Percentiles rank a stretch among this genome's conserved stretches.
These are phyloP conservation scores for Cinnamomum micranthum DNA, from an alignment of 164 flowering plant species.

Conservation along the genomic window DNA sequence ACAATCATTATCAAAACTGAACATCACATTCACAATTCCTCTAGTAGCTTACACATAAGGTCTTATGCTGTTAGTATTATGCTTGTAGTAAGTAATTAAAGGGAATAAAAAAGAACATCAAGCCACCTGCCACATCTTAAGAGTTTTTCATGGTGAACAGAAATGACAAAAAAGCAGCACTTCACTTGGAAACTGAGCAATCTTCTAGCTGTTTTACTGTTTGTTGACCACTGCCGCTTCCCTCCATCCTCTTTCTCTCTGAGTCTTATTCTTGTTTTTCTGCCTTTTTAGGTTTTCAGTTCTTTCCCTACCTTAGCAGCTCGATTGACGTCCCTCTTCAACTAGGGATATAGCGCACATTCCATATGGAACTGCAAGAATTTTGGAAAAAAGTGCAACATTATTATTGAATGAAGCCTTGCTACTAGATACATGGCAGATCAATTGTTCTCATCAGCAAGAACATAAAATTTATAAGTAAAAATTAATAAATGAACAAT, in stretches of 20 bases:
- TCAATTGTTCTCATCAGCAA: too few relatives aligned
- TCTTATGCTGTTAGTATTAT: neutral
- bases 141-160: neutral
- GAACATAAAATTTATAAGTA: too few relatives aligned
- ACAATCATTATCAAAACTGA: too few relatives aligned
- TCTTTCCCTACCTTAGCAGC: neutral
- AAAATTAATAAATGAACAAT: too few relatives aligned
- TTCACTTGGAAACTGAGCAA: conserved; percentile 75
- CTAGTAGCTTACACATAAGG: neutral
- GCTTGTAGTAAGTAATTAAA: neutral
- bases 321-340: too few relatives aligned
- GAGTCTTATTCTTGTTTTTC: neutral
- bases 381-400: too few relatives aligned
- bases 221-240: neutral
- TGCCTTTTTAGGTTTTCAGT: neutral
- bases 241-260: neutral
- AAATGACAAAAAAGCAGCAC: conserved; percentile 16
- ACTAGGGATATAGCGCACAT: too few relatives aligned
- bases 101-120: neutral
- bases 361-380: too few relatives aligned
- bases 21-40: neutral
- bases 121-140: too few relatives aligned
- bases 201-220: conserved; percentile 60
- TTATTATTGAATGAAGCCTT: too few relatives aligned
- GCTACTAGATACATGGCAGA: too few relatives aligned